These are phyloP conservation scores for Phytomonas sp. DNA, from an alignment of 208 protist genomes.

Conservation along the genomic window DNA sequence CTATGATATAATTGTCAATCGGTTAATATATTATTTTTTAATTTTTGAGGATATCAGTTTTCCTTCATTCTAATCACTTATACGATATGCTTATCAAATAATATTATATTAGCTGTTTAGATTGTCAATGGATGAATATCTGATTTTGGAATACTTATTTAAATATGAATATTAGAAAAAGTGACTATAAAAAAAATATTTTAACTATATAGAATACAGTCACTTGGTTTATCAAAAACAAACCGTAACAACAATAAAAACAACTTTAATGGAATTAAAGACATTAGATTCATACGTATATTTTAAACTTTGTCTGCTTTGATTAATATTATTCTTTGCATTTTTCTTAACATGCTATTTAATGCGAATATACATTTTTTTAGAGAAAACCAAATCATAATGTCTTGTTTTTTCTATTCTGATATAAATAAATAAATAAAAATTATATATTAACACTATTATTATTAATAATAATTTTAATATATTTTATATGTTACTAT, in stretches of 20 bases:
- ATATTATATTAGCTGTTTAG: neutral
- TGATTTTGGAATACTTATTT: neutral
- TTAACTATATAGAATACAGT: neutral
- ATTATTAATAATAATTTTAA: conserved; percentile 16
- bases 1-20: too few relatives aligned
- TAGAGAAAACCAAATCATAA: conserved; percentile 5
- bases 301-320: too few relatives aligned
- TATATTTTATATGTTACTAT: conserved; percentile 12
- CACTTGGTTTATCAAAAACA: neutral
- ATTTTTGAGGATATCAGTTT: neutral
- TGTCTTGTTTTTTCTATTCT: neutral
- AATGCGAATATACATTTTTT: neutral
- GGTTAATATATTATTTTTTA: neutral
- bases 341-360: too few relatives aligned
- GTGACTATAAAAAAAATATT: conserved; percentile 1
- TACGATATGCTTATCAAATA: neutral
- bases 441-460: conserved; percentile 17
- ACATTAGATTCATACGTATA: too few relatives aligned
- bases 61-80: neutral
- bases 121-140: neutral
- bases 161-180: too few relatives aligned
- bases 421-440: conserved; percentile 8
- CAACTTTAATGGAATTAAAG: neutral
- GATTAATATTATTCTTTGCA: too few relatives aligned
- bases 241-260: neutral